phyloP scores from a whole-genome alignment of 1,284 basidiomycete genomes.

The Cronartium quercuum region DNA sequence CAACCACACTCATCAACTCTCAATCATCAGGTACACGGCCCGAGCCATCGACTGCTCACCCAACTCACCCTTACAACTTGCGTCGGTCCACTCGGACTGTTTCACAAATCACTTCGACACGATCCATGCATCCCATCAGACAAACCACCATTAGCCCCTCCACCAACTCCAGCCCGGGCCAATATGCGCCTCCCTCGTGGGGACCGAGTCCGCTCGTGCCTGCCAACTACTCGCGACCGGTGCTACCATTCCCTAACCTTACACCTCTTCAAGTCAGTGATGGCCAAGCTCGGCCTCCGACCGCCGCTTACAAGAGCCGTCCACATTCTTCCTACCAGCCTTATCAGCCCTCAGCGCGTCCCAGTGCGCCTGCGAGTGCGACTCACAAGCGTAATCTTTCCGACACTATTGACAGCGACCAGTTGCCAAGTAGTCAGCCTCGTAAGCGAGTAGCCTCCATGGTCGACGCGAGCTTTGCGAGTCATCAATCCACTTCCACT shows the following conservation, averaged over 20 bases:
- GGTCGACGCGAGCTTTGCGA: neutral
- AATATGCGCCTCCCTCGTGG: neutral
- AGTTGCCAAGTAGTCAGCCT: neutral
- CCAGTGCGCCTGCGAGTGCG: neutral
- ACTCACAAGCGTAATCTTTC: neutral
- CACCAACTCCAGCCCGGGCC: neutral
- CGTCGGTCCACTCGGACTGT: slow-evolving; percentile 12
- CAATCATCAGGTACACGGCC: neutral
- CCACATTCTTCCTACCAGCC: neutral
- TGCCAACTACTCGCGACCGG: neutral
- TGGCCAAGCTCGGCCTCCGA: neutral
- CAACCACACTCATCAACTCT: neutral
- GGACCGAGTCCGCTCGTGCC: neutral
- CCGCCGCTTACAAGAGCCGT: too few species aligned
- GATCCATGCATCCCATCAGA: neutral
- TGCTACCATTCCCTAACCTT: neutral
- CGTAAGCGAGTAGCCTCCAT: slow-evolving; percentile 7
- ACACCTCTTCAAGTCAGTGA: neutral
- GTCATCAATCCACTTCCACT: neutral
- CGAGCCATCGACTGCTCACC: neutral
- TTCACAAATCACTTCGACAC: neutral
- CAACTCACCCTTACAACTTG: slow-evolving; percentile 20
- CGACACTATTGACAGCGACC: neutral
- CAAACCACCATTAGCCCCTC: neutral
- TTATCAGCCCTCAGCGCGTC: neutral